Conservation (phyloP, 176 grass and related monocot species). For the Ensete ventricosum region DNA sequence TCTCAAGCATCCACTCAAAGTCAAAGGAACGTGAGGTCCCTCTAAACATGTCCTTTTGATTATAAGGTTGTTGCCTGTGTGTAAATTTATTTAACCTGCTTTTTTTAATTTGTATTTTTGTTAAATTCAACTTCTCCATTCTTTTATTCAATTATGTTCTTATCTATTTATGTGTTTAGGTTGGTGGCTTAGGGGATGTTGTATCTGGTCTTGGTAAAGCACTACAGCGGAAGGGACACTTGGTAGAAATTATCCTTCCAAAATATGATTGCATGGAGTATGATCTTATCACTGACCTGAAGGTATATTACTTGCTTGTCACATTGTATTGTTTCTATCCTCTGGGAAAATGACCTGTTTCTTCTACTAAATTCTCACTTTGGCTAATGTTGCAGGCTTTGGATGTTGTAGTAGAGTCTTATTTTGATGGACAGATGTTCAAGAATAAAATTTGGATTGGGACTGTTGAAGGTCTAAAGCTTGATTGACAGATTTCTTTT, state of each 20-base stretch:
- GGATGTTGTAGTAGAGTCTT: conserved; percentile 62
- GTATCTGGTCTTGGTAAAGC: conserved; percentile 86
- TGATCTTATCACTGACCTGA: conserved; percentile 62
- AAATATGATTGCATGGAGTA: conserved; percentile 96
- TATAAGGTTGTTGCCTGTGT: neutral
- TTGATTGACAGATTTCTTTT: neutral
- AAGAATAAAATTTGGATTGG: conserved; percentile 97
- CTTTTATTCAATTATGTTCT: conserved; percentile 13
- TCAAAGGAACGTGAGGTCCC: neutral
- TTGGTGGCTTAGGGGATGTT: conserved; percentile 95
- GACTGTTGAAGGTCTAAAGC: conserved; percentile 60
- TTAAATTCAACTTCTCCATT: neutral
- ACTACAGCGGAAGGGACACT: conserved; percentile 67
- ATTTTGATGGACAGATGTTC: conserved; percentile 79
- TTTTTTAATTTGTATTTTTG: too few relatives aligned
- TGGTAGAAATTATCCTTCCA: conserved; percentile 87
- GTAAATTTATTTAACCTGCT: too few relatives aligned
- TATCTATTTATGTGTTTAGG: conserved; percentile 36
- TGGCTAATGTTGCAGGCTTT: conserved; percentile 42
- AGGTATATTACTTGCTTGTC: conserved; percentile 36
- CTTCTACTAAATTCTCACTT: conserved; percentile 15
- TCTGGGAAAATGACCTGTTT: conserved; percentile 6
- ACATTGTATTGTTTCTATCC: neutral
- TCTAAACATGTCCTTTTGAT: neutral
- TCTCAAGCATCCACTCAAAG: neutral